Evolutionary conservation across 2,329 filamentous ascomycete genomes (phyloP).

Genomic region (Curvularia hawaiiensis): DNA sequence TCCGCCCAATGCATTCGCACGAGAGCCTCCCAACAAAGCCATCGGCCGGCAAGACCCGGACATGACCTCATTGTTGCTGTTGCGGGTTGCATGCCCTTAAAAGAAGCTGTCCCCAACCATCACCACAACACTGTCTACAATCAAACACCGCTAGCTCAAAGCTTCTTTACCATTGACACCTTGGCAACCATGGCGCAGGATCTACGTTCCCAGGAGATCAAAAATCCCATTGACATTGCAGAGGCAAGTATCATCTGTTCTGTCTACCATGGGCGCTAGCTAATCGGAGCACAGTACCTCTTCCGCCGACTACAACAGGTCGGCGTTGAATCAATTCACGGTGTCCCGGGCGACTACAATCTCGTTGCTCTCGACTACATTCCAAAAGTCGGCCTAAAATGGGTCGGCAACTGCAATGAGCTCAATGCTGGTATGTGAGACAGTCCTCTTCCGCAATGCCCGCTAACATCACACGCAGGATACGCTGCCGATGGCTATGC

Average conservation of each 20-base stretch:
- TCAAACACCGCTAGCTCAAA: constrained; percentile 5
- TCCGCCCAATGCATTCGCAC: constrained; percentile 13
- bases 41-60: constrained; percentile 16
- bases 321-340: constrained; percentile 53
- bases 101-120: constrained; percentile 22
- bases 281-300: constrained; percentile 37
- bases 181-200: constrained; percentile 44
- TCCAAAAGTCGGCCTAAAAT: constrained; percentile 58
- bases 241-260: constrained; percentile 48
- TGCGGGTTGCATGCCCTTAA: constrained; percentile 11
- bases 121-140: constrained; percentile 8
- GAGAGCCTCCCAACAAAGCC: constrained; percentile 16
- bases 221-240: constrained; percentile 61
- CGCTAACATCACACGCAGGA: constrained; percentile 33
- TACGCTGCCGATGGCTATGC: constrained; percentile 56
- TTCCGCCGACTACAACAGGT: constrained; percentile 51
- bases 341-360: constrained; percentile 54
- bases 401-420: constrained; percentile 68
- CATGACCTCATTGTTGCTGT: constrained; percentile 17
- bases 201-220: constrained; percentile 50
- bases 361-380: constrained; percentile 62
- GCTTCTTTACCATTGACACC: constrained; percentile 1
- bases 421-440: constrained; percentile 58
- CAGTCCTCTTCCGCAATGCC: neutral
- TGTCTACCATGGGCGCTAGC: constrained; percentile 10